Conservation (phyloP, 202 grass and related monocot species). For the Zizania palustris region DNA sequence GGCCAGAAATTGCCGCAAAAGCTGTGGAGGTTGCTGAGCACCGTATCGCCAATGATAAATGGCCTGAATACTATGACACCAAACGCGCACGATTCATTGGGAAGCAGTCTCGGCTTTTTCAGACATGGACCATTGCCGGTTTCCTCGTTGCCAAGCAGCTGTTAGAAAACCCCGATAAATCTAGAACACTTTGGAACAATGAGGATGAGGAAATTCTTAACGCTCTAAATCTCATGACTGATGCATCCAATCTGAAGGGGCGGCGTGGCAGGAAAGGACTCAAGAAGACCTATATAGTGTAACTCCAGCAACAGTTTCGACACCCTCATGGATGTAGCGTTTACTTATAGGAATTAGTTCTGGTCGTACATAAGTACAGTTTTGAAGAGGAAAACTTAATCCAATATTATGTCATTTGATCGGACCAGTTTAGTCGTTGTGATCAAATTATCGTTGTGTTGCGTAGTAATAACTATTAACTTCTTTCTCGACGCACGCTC, state of each 20-base stretch:
- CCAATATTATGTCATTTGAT: constrained; percentile 17
- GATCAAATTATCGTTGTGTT: not conserved
- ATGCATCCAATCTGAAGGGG: constrained; percentile 36
- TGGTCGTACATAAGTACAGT: constrained; percentile 33
- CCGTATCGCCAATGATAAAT: constrained; percentile 67
- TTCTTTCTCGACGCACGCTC: not conserved
- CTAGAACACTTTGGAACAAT: constrained; percentile 70
- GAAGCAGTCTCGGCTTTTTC: constrained; percentile 66
- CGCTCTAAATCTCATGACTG: constrained; percentile 59
- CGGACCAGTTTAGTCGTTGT: not conserved
- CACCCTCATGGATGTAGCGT: constrained; percentile 11
- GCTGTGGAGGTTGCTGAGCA: constrained; percentile 68
- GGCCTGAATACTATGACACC: constrained; percentile 90
- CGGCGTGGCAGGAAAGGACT: constrained; percentile 58
- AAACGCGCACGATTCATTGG: constrained; percentile 70
- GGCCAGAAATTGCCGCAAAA: constrained; percentile 69
- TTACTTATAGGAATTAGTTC: not conserved
- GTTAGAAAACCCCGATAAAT: constrained; percentile 59
- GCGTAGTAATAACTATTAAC: not conserved
- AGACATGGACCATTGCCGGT: constrained; percentile 83
- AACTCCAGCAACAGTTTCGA: not conserved
- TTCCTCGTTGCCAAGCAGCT: constrained; percentile 78
- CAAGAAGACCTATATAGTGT: constrained; percentile 76
- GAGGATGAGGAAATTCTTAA: constrained; percentile 79
- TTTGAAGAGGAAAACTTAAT: not conserved